These are phyloP conservation scores for Syzygium grande DNA, from an alignment of 345 rosid species.

Conservation along the genomic window DNA sequence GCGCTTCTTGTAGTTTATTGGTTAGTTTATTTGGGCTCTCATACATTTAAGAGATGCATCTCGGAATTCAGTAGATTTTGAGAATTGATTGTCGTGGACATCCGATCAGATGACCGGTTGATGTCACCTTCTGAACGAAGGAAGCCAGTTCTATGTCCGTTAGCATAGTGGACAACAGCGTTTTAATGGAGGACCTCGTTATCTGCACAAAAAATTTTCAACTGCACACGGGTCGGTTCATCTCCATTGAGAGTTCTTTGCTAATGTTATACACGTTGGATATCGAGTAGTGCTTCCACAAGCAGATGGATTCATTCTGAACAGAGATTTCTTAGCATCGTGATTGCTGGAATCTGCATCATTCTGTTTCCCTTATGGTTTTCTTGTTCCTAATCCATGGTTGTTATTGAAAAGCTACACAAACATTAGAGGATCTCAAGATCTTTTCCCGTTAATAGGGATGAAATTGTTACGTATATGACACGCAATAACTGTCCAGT, in stretches of 20 bases:
- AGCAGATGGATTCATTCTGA: not conserved
- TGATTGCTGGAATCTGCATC: not conserved
- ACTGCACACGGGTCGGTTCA: not conserved
- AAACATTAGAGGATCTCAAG: not conserved
- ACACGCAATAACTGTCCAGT: not conserved
- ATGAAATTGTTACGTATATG: not conserved
- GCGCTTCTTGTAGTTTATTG: not conserved
- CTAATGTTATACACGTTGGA: not conserved
- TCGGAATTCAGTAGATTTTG: not conserved
- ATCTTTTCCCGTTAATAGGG: not conserved
- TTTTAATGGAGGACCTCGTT: not conserved
- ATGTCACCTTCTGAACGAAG: not conserved
- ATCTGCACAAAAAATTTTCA: not conserved
- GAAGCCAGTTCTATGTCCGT: not conserved
- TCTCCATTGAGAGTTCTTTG: not conserved
- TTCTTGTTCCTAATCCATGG: not conserved
- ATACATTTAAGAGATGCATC: not conserved
- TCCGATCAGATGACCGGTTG: not conserved
- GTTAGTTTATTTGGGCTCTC: not conserved
- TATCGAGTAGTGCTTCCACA: not conserved
- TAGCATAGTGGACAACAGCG: not conserved
- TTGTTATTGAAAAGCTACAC: not conserved
- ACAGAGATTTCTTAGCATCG: not conserved
- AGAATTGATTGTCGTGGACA: not conserved
- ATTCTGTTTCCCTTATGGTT: not conserved